A percentile compares a stretch with the other conserved stretches of the same genome.
These are phyloP conservation scores for Pelargonium australe DNA, from an alignment of 441 rosid genomes.

Conservation along the genomic window DNA sequence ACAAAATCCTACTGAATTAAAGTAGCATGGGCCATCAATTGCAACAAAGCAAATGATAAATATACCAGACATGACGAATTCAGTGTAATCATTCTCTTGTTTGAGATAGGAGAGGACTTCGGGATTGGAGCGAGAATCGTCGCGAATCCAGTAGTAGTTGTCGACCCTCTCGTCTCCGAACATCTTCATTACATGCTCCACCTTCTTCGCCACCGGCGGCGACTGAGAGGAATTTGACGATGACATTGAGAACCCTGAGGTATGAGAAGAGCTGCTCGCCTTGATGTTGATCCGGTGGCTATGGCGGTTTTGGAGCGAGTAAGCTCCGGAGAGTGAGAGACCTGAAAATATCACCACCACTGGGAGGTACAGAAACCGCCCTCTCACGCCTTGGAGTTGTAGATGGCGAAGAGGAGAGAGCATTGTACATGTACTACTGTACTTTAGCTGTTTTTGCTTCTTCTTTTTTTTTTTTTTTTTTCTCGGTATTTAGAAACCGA, in stretches of 20 bases:
- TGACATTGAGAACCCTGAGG: neutral
- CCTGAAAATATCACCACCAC: neutral
- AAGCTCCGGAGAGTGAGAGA: neutral
- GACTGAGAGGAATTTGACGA: constrained; percentile 14
- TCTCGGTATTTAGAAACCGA: too few species aligned
- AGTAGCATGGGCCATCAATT: neutral
- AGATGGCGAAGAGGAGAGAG: neutral
- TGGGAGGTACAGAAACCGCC: neutral
- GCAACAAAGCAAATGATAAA: neutral
- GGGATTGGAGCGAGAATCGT: constrained; percentile 67
- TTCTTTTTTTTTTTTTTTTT: too few species aligned
- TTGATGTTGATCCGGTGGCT: neutral
- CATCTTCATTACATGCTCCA: constrained; percentile 65
- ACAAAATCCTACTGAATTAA: neutral
- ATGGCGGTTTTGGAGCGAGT: neutral
- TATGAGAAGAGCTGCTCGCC: too few species aligned
- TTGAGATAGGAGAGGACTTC: constrained; percentile 54
- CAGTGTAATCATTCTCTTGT: constrained; percentile 62
- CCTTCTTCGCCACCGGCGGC: constrained; percentile 76
- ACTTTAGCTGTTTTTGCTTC: too few species aligned
- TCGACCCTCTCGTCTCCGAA: constrained; percentile 73
- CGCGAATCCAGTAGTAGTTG: constrained; percentile 85
- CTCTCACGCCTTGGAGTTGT: neutral
- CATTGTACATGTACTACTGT: neutral
- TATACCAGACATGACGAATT: constrained; percentile 52